Percentiles rank a stretch among this genome's conserved stretches.
Conservation (phyloP, 2,329 filamentous ascomycete species). For the Trichoderma atroviride region DNA sequence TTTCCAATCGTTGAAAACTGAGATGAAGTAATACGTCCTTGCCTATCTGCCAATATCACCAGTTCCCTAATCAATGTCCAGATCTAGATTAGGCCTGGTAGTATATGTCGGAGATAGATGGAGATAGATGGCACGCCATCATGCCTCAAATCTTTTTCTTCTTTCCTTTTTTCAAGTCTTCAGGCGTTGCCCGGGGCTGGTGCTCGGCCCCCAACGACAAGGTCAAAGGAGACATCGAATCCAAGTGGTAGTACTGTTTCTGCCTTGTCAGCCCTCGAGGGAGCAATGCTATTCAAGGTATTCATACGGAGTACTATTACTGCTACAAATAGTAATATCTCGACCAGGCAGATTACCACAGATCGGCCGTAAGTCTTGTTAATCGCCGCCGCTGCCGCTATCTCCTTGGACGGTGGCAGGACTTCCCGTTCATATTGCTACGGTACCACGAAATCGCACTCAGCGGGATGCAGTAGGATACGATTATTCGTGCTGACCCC, state of each 20-base stretch:
- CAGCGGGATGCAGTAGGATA: neutral
- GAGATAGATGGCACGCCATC: neutral
- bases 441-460: neutral
- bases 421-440: neutral
- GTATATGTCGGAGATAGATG: neutral
- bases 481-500: neutral
- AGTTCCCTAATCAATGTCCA: neutral
- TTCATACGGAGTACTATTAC: neutral
- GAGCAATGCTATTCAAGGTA: too few relatives aligned
- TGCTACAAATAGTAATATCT: neutral
- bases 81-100: neutral
- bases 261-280: neutral
- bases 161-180: neutral
- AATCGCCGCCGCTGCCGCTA: neutral
- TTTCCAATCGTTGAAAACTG: neutral
- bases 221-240: constrained; percentile 2
- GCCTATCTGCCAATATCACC: neutral
- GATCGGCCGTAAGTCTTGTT: neutral
- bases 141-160: neutral
- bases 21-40: neutral
- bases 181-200: neutral
- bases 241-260: neutral
- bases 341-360: neutral
- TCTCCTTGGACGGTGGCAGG: neutral
- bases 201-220: constrained; percentile 5